These are phyloP conservation scores for Penicillium manginii DNA, from an alignment of 495 filamentous ascomycete species.

Conservation along the genomic window DNA sequence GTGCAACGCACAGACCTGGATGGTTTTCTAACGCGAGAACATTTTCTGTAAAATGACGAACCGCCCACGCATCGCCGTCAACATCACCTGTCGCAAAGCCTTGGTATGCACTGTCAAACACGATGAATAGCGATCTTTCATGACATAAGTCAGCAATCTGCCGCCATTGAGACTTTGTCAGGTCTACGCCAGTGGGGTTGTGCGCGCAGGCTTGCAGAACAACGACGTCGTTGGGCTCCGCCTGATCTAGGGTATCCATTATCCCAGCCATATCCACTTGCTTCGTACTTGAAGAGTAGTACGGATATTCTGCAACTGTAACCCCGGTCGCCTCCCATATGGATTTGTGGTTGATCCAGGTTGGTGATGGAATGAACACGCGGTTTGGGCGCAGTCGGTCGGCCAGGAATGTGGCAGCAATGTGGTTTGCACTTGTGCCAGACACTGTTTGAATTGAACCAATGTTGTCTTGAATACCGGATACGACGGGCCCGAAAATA, in stretches of 20 bases:
- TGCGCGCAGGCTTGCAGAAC: slow-evolving; percentile 50
- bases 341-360: slow-evolving; percentile 36
- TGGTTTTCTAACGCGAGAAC: neutral
- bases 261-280: slow-evolving; percentile 19
- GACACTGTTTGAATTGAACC: slow-evolving; percentile 70
- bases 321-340: slow-evolving; percentile 32
- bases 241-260: slow-evolving; percentile 19
- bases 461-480: slow-evolving; percentile 1
- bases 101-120: slow-evolving; percentile 52
- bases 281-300: slow-evolving; percentile 25
- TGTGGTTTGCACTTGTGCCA: slow-evolving; percentile 80
- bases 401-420: slow-evolving; percentile 76
- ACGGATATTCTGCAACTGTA: slow-evolving; percentile 29
- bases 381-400: slow-evolving; percentile 16
- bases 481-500: neutral
- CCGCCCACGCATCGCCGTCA: slow-evolving; percentile 43
- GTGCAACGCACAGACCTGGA: slow-evolving; percentile 24
- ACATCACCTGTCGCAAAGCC: slow-evolving; percentile 47
- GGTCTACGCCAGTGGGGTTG: slow-evolving; percentile 49
- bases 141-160: slow-evolving; percentile 29
- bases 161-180: slow-evolving; percentile 38
- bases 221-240: slow-evolving; percentile 32
- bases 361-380: slow-evolving; percentile 35
- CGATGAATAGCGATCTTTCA: slow-evolving; percentile 34
- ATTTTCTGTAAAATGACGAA: slow-evolving; percentile 37